phyloP scores from a whole-genome alignment of 2,329 filamentous ascomycete genomes.

The Colletotrichum godetiae region DNA sequence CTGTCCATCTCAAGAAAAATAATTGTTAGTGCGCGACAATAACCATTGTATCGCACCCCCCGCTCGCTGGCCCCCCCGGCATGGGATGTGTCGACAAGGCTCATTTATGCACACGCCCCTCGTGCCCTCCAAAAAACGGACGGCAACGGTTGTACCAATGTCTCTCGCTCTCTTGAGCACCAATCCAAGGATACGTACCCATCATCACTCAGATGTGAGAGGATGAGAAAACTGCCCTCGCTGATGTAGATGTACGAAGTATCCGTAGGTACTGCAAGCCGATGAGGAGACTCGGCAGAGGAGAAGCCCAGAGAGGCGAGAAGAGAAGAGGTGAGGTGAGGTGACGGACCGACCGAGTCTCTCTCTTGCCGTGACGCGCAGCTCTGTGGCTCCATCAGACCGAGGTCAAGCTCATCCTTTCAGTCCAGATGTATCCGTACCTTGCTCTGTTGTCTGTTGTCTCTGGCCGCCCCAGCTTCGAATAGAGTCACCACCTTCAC shows the following conservation, averaged over 20 bases:
- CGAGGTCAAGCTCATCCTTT: neutral
- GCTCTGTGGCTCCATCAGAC: neutral
- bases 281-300: neutral
- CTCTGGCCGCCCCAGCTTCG: neutral
- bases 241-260: neutral
- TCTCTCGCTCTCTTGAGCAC: neutral
- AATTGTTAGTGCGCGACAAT: conserved; percentile 35
- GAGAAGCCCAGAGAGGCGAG: neutral
- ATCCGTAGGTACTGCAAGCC: neutral
- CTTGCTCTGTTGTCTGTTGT: neutral
- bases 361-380: conserved; percentile 2
- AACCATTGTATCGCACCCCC: conserved; percentile 18
- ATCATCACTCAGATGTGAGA: neutral
- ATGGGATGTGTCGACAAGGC: conserved; percentile 28
- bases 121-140: neutral
- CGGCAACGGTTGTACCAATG: neutral
- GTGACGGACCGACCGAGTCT: conserved; percentile 15
- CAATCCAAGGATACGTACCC: conserved; percentile 1
- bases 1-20: conserved; percentile 21
- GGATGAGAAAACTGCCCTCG: neutral
- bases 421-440: neutral
- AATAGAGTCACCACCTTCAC: neutral
- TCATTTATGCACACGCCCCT: conserved; percentile 8
- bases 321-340: conserved; percentile 9
- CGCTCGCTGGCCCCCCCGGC: conserved; percentile 2